A percentile compares a stretch with the other conserved stretches of the same genome.
These are phyloP conservation scores for Penicillium decumbens DNA, from an alignment of 2,329 filamentous ascomycete species.

Conservation along the genomic window DNA sequence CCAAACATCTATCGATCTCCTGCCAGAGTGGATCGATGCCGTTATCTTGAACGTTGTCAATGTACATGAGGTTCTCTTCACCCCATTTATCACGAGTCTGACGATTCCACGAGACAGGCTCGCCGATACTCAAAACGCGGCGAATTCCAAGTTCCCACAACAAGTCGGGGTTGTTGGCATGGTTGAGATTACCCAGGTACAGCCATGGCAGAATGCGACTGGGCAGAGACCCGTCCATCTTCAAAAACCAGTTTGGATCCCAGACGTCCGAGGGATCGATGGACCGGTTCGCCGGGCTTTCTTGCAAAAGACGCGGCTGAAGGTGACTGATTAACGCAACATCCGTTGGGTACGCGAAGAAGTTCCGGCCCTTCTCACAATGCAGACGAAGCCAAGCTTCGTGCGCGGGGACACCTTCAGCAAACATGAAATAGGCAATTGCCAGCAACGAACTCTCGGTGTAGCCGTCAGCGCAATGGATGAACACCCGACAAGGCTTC, in stretches of 20 bases:
- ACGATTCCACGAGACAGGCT: constrained; percentile 75
- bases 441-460: constrained; percentile 88
- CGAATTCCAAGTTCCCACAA: constrained; percentile 74
- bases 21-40: constrained; percentile 86
- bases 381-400: constrained; percentile 87
- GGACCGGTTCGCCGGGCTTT: constrained; percentile 32
- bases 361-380: constrained; percentile 75
- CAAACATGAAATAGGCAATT: constrained; percentile 90
- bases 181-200: constrained; percentile 88
- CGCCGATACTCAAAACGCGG: constrained; percentile 87
- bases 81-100: constrained; percentile 69
- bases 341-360: constrained; percentile 92
- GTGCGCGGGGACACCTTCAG: constrained; percentile 72
- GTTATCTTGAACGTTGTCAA: constrained; percentile 90
- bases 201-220: constrained; percentile 87
- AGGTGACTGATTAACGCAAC: constrained; percentile 75
- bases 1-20: constrained; percentile 78
- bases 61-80: constrained; percentile 68
- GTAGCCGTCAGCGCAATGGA: constrained; percentile 94
- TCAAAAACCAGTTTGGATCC: constrained; percentile 73
- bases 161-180: constrained; percentile 89
- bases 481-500: constrained; percentile 65
- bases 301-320: constrained; percentile 66
- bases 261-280: constrained; percentile 26
- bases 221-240: constrained; percentile 84